Evolutionary conservation across 1,284 basidiomycete species (phyloP).

Genomic region (Melampsora larici-populina): DNA sequence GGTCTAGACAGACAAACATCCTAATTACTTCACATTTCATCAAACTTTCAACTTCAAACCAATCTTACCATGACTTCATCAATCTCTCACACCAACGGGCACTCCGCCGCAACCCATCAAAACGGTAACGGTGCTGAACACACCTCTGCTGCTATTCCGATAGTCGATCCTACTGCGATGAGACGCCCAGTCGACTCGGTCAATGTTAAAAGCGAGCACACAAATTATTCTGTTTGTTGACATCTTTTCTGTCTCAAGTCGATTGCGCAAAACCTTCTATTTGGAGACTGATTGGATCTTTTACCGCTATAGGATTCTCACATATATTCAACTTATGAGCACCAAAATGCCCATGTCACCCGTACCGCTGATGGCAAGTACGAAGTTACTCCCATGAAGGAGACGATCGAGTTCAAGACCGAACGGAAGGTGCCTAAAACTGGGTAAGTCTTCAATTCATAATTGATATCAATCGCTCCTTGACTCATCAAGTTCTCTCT

Average conservation of each 20-base stretch:
- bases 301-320: conserved; percentile 24
- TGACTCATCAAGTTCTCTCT: conserved; percentile 43
- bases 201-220: conserved; percentile 78
- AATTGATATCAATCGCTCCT: neutral
- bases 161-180: conserved; percentile 76
- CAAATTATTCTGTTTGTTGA: conserved; percentile 64
- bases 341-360: conserved; percentile 21
- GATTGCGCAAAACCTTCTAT: neutral
- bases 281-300: neutral
- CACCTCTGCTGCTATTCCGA: conserved; percentile 56
- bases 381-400: conserved; percentile 61
- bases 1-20: conserved; percentile 16
- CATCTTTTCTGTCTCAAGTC: neutral
- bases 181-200: conserved; percentile 69
- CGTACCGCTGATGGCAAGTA: conserved; percentile 25
- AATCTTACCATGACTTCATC: neutral
- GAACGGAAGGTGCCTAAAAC: conserved; percentile 81
- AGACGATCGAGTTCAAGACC: conserved; percentile 87
- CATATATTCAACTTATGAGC: conserved; percentile 29
- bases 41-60: neutral
- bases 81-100: conserved; percentile 49
- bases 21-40: neutral
- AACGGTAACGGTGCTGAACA: conserved; percentile 67
- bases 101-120: conserved; percentile 53
- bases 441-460: conserved; percentile 64